Conservation (phyloP, 1,284 basidiomycete species). For the Prillingera fragicola region DNA sequence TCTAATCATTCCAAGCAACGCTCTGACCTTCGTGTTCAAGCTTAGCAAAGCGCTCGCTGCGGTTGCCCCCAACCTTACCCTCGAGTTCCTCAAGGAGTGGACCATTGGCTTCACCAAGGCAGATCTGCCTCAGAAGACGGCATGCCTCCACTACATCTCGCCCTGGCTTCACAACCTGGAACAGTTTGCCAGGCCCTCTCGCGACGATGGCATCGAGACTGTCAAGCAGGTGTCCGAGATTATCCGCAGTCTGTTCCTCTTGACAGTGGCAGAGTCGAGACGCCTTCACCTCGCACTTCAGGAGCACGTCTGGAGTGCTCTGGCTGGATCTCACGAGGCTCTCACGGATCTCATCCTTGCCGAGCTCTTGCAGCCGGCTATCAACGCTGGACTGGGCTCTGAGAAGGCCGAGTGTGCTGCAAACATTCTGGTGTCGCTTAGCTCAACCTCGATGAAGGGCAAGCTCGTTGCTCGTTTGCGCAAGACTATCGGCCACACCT, state of each 20-base stretch:
- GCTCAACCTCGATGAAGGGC: slow-evolving; percentile 70
- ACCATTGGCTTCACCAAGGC: slow-evolving; percentile 55
- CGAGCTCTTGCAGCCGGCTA: slow-evolving; percentile 69
- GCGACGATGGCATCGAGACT: slow-evolving; percentile 39
- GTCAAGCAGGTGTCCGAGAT: slow-evolving; percentile 60
- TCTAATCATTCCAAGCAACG: slow-evolving; percentile 66
- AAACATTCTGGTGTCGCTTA: slow-evolving; percentile 65
- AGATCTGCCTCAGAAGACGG: slow-evolving; percentile 60
- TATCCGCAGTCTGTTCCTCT: slow-evolving; percentile 65
- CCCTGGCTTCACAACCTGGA: slow-evolving; percentile 81
- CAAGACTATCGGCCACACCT: slow-evolving; percentile 70
- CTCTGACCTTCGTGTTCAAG: slow-evolving; percentile 58
- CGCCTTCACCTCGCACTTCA: slow-evolving; percentile 60
- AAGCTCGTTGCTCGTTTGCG: slow-evolving; percentile 70
- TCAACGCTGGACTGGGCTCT: slow-evolving; percentile 72
- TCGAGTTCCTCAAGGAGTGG: slow-evolving; percentile 81
- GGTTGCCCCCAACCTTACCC: slow-evolving; percentile 69
- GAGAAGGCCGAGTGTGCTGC: slow-evolving; percentile 68
- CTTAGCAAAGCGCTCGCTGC: slow-evolving; percentile 67
- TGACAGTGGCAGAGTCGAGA: slow-evolving; percentile 67
- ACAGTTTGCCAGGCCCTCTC: slow-evolving; percentile 64
- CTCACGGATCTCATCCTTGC: slow-evolving; percentile 67
- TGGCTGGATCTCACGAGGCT: slow-evolving; percentile 61
- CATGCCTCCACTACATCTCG: slow-evolving; percentile 69
- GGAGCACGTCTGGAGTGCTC: slow-evolving; percentile 67